Percentiles rank a stretch among this genome's conserved stretches.
Conservation (phyloP, 352 stramenopile genomes). For the Phytophthora sp. region DNA sequence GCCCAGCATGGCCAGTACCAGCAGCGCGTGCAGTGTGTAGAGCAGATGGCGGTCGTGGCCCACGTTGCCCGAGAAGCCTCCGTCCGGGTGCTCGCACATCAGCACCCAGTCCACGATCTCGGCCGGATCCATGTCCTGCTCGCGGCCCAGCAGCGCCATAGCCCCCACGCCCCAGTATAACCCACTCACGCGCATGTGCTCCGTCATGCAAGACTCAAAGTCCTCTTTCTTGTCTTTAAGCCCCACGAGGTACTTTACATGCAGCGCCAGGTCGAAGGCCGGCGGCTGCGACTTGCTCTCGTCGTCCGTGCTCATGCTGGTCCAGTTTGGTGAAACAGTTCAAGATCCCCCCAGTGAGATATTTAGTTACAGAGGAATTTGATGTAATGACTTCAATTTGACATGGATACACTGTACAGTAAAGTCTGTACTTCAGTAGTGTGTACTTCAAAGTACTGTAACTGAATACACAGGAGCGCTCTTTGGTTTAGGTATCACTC, state of each 20-base stretch:
- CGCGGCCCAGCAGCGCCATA: constrained; percentile 92
- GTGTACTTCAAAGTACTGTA: no score
- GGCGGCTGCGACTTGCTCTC: constrained; percentile 34
- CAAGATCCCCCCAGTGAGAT: no score
- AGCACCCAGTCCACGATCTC: constrained; percentile 96
- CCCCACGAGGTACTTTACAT: constrained; percentile 80
- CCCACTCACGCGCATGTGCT: constrained; percentile 97
- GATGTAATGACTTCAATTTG: constrained; percentile 20
- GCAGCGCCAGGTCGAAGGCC: constrained; percentile 67
- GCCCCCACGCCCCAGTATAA: constrained; percentile 98
- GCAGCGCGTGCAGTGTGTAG: constrained; percentile 97
- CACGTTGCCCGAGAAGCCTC: constrained; percentile 96
- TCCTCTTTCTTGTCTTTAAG: constrained; percentile 90
- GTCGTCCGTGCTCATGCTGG: constrained; percentile 32
- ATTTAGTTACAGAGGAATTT: no score
- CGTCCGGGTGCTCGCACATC: constrained; percentile 91
- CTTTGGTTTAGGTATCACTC: no score
- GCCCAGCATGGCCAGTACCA: constrained; percentile 96
- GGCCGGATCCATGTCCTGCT: constrained; percentile 81
- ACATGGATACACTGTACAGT: not conserved
- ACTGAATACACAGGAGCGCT: no score
- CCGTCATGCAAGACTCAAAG: constrained; percentile 94
- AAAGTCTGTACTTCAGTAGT: no score
- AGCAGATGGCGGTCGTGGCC: constrained; percentile 97
- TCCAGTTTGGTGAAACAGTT: no score